Evolutionary conservation across 768 basidiomycete genomes (phyloP).

Genomic region (Rubroboletus pulcherrimus): DNA sequence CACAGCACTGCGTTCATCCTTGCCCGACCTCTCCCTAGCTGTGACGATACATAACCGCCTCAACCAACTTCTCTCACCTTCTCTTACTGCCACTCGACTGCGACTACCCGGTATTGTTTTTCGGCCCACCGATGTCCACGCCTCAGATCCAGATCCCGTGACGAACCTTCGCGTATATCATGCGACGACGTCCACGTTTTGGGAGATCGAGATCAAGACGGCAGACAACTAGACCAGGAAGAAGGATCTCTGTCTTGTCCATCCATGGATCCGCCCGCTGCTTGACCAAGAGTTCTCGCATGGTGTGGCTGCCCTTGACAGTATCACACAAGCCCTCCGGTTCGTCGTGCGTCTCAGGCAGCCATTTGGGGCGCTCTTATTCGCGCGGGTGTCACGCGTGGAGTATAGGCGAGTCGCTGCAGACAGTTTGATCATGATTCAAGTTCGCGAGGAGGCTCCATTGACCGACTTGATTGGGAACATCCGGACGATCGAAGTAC

Average conservation of each 20-base stretch:
- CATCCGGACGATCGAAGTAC: neutral
- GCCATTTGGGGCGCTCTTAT: conserved; percentile 5
- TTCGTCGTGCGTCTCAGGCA: neutral
- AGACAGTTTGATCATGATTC: conserved; percentile 6
- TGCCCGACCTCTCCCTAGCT: neutral
- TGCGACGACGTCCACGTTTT: neutral
- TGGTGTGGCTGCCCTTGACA: neutral
- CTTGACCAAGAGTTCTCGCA: neutral
- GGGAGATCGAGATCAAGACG: conserved; percentile 3
- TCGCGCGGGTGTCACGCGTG: neutral
- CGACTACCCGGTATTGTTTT: conserved; percentile 7
- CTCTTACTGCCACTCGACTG: neutral
- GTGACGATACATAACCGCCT: neutral
- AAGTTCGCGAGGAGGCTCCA: neutral
- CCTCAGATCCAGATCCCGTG: neutral
- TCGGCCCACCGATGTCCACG: neutral
- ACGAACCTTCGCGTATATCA: neutral
- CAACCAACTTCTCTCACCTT: neutral
- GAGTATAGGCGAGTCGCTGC: conserved; percentile 10
- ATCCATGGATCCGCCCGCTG: conserved; percentile 11
- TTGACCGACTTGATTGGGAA: neutral
- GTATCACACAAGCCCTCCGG: neutral
- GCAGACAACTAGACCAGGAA: no score
- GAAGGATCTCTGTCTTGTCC: conserved; percentile 4
- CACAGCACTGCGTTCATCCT: no score